Conservation (phyloP, 163 green algal genomes). For the Scenedesmus sp. region DNA sequence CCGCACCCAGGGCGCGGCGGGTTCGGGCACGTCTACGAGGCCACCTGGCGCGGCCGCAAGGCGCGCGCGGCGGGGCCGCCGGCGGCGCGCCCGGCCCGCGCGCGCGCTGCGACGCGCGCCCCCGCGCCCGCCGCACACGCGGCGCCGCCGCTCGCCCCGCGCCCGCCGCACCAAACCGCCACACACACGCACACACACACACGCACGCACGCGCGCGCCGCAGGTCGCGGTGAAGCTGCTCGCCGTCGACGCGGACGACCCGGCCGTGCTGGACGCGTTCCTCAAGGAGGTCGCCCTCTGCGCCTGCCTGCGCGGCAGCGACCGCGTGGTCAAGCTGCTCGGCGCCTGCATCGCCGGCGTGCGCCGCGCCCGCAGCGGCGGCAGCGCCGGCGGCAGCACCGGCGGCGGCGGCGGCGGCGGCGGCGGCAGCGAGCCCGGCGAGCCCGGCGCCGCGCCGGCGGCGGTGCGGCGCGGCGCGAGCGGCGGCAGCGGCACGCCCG, state of each 20-base stretch:
- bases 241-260: conserved; percentile 42
- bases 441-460: not conserved
- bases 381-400: not conserved
- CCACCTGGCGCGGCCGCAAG: conserved; percentile 58
- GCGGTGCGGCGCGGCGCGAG: no score
- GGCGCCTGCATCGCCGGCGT: conserved; percentile 67
- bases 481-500: no score
- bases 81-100: no score
- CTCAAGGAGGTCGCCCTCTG: conserved; percentile 63
- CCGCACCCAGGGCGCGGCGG: no score
- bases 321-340: conserved; percentile 61
- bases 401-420: not conserved
- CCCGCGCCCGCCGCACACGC: no score
- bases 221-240: conserved; percentile 48
- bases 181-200: no score
- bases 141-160: no score
- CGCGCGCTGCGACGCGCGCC: no score
- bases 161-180: no score
- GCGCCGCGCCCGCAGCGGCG: not conserved
- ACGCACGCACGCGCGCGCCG: no score
- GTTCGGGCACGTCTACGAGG: conserved; percentile 77
- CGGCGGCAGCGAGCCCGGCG: not conserved
- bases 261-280: conserved; percentile 52
- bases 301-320: conserved; percentile 30
- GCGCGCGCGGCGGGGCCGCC: no score